These are phyloP conservation scores for Pseudogymnoascus sp. DNA, from an alignment of 2,329 filamentous ascomycete genomes.

Conservation along the genomic window DNA sequence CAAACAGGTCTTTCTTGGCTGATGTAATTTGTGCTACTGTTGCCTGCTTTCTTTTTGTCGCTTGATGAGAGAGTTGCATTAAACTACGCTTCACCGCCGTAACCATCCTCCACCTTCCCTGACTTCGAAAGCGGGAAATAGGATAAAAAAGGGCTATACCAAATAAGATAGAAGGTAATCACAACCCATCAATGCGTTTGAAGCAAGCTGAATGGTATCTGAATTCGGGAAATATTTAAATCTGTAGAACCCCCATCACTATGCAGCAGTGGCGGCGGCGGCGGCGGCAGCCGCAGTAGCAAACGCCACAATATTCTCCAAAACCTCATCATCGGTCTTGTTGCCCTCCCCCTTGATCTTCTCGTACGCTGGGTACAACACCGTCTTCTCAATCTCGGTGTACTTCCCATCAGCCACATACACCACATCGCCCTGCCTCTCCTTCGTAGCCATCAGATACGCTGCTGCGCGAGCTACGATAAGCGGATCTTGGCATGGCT, in stretches of 20 bases:
- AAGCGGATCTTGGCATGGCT: conserved; percentile 37
- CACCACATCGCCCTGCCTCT: conserved; percentile 44
- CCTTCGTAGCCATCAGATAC: conserved; percentile 41
- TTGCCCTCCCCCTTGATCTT: conserved; percentile 29
- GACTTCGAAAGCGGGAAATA: no score
- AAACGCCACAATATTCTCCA: conserved; percentile 21
- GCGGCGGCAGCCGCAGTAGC: neutral
- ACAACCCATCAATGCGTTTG: neutral
- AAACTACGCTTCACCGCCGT: neutral
- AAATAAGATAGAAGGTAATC: neutral
- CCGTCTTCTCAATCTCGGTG: conserved; percentile 45
- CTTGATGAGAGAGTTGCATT: neutral
- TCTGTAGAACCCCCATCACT: neutral
- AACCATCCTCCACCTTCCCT: neutral
- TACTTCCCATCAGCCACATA: conserved; percentile 42
- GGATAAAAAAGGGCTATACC: neutral
- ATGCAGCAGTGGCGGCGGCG: neutral
- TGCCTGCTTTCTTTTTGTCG: neutral
- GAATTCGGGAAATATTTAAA: neutral
- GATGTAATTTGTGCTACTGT: no score
- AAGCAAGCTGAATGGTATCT: neutral
- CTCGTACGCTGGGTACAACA: conserved; percentile 31
- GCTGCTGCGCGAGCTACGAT: conserved; percentile 42
- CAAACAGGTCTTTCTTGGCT: neutral
- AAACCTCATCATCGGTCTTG: conserved; percentile 32